Conservation (phyloP, 1,139 yeast species). For the Candida sanyaensis region DNA sequence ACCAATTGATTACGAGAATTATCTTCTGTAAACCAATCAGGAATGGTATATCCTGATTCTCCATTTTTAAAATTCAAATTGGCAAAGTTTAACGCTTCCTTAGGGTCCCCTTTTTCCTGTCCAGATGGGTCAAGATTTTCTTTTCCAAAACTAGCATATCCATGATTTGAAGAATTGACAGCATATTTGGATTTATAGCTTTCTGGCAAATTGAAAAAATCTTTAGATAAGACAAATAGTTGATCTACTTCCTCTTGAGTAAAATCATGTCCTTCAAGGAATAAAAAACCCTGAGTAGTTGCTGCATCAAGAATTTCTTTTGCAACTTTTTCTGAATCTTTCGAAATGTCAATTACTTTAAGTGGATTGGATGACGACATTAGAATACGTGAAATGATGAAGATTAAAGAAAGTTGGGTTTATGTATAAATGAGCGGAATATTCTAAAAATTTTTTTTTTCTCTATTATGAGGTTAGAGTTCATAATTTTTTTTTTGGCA, state of each 20-base stretch:
- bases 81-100: conserved; percentile 56
- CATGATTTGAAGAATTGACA: conserved; percentile 57
- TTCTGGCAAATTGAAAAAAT: conserved; percentile 55
- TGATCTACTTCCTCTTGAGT: conserved; percentile 56
- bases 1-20: conserved; percentile 33
- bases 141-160: conserved; percentile 61
- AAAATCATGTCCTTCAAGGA: conserved; percentile 73
- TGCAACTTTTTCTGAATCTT: conserved; percentile 44
- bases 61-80: conserved; percentile 44
- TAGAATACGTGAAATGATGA: conserved; percentile 15
- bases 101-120: conserved; percentile 59
- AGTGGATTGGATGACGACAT: conserved; percentile 38
- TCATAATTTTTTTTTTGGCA: too few species aligned
- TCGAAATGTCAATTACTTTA: conserved; percentile 58
- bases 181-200: conserved; percentile 49
- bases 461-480: too few species aligned
- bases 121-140: conserved; percentile 55
- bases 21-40: conserved; percentile 43
- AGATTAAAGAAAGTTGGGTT: not conserved
- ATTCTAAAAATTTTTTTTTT: too few species aligned
- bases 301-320: conserved; percentile 59
- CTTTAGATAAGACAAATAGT: conserved; percentile 54
- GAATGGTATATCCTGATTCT: conserved; percentile 32
- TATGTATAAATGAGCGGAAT: too few species aligned
- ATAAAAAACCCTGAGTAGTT: conserved; percentile 66